Evolutionary conservation across 176 grass and related monocot species (phyloP), one percentile per base, ranked within the genome.

Genomic region (Urochloa ruziziensis): DNA sequence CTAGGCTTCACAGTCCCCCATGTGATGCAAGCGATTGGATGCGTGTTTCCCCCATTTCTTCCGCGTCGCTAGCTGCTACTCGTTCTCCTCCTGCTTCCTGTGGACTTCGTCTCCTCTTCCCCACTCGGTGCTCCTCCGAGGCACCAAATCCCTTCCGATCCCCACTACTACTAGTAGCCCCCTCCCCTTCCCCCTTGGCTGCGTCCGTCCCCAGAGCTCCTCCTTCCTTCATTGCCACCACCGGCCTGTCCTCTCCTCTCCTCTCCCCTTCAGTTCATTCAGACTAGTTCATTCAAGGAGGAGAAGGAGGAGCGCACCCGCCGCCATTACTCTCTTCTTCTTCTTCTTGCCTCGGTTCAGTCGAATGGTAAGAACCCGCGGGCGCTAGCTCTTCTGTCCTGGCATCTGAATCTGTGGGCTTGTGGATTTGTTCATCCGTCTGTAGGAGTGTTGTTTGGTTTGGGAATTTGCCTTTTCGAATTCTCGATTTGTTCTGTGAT

Each of bases 31-130:
- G 60, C 8, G 64, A 1, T 46, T 27, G 1, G 19, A 57, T 58
- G 73, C 83, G 36, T 75, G 47, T 42, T 75, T 16, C 1, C 21
- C 3, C 11, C 54, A 10, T 10, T 52, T 23, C 6, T 21, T 60
- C 60, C 27, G 23, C 46, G 66, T 69, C 29, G 0, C 10, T 24
- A 4, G 21, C 35, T 37, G 21, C 25, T 49, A 13, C 23, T 12
- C 27, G 63, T 37, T 28, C 21, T 49, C n/a, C n/a, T 3, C 62
- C 32, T 42, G 5, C 67, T 49, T 77, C 72, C 63, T 65, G 35
- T 18, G 72, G 83, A 82, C 83, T 86, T 89, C 82, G 53, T 85
- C 87, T 43, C 18, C 80, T 48, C 39, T 57, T 43, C 47, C 54
- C 58, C 12, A 30, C 67, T 63, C 83, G 65, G 74, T 2, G 21